Evolutionary conservation across 495 filamentous ascomycete genomes (phyloP).

Genomic region (Haplographium delicatum): DNA sequence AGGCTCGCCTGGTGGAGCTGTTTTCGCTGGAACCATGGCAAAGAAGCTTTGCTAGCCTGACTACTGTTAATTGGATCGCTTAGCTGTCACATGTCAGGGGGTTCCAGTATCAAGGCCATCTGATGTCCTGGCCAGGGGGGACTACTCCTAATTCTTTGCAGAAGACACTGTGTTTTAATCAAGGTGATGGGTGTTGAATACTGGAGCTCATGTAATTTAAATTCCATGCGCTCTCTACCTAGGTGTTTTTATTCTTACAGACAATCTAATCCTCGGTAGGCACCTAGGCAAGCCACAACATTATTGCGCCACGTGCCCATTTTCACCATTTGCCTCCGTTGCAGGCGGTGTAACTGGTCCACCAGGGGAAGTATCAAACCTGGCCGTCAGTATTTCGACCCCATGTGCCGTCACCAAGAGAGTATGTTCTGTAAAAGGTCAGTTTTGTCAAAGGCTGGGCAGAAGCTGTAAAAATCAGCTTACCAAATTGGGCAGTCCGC

Average conservation of each 20-base stretch:
- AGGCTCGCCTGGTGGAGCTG: conserved; percentile 19
- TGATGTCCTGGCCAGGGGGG: neutral
- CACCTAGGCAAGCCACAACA: neutral
- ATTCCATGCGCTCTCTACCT: no score
- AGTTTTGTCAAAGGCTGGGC: neutral
- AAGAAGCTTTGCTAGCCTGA: neutral
- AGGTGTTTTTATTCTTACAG: no score
- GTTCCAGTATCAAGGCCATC: neutral
- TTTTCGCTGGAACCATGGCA: neutral
- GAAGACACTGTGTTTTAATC: conserved; percentile 1
- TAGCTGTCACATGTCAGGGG: conserved; percentile 18
- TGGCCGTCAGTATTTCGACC: conserved; percentile 87
- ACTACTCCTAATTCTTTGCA: neutral
- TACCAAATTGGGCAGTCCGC: conserved; percentile 73
- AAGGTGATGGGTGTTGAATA: no score
- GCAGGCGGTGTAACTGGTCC: conserved; percentile 67
- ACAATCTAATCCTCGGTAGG: no score
- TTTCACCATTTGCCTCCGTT: conserved; percentile 29
- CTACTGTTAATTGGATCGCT: conserved; percentile 13
- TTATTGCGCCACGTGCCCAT: conserved; percentile 2
- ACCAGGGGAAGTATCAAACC: conserved; percentile 75
- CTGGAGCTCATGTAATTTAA: neutral
- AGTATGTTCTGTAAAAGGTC: conserved; percentile 68
- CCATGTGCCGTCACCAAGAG: conserved; percentile 89
- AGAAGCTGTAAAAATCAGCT: neutral